A percentile compares a stretch with the other conserved stretches of the same genome.
phyloP scores from a whole-genome alignment of 768 basidiomycete species.

The Asterophora parasitica region DNA sequence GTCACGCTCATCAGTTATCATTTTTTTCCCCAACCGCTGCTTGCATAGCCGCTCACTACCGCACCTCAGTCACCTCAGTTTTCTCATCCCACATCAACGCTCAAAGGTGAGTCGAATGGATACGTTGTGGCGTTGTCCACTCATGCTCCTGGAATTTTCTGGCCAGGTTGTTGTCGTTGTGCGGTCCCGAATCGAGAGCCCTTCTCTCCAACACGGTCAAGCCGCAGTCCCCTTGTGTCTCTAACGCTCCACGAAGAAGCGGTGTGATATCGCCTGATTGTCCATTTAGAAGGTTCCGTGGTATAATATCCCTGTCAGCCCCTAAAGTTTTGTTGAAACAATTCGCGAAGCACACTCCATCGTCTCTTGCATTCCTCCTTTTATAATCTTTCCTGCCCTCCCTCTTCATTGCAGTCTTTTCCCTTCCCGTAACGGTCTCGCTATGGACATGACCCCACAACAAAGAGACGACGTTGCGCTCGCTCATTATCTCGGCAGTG shows the following conservation, averaged over 20 bases:
- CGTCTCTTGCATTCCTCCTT: slow-evolving; percentile 4
- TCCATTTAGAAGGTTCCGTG: background rate
- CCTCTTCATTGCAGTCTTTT: background rate
- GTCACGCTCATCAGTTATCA: too few relatives aligned
- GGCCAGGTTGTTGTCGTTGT: too few relatives aligned
- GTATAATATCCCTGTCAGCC: slow-evolving; percentile 12
- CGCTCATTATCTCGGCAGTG: slow-evolving; percentile 9
- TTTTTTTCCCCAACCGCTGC: too few relatives aligned
- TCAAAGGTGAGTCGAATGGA: too few relatives aligned
- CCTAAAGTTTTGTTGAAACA: slow-evolving; percentile 14
- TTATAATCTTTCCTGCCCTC: slow-evolving; percentile 1
- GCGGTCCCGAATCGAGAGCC: too few relatives aligned
- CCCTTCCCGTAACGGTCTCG: slow-evolving; percentile 10
- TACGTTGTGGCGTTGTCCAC: too few relatives aligned
- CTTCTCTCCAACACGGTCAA: too few relatives aligned
- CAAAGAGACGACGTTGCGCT: slow-evolving; percentile 5
- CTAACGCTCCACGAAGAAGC: background rate
- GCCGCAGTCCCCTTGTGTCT: background rate
- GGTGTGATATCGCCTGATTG: slow-evolving; percentile 6
- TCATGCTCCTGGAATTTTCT: too few relatives aligned
- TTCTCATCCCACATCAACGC: too few relatives aligned
- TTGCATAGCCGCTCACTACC: too few relatives aligned
- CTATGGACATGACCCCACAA: slow-evolving; percentile 15
- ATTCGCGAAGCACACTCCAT: background rate
- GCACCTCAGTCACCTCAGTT: too few relatives aligned